Percentiles rank a stretch among this genome's conserved stretches.
phyloP scores from a whole-genome alignment of 1,284 basidiomycete genomes.

The Ceratobasidium sp. region DNA sequence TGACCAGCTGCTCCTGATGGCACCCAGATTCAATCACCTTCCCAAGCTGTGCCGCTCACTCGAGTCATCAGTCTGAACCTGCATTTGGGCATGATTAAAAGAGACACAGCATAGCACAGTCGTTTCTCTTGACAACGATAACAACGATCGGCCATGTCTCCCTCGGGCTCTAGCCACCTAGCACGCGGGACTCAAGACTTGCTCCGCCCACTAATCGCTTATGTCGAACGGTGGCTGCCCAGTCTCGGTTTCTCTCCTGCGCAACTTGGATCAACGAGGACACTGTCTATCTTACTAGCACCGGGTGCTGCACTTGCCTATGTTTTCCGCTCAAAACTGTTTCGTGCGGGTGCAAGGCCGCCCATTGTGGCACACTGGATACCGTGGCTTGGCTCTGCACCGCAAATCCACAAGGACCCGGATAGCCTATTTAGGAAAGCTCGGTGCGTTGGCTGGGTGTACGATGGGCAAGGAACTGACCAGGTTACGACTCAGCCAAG shows the following conservation, averaged over 20 bases:
- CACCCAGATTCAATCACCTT: background rate
- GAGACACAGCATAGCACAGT: background rate
- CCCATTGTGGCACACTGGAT: slow-evolving; percentile 43
- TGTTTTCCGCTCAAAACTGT: background rate
- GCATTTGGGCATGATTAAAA: background rate
- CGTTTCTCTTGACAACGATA: background rate
- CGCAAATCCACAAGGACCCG: slow-evolving; percentile 43
- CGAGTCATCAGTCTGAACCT: slow-evolving; percentile 8
- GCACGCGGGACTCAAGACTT: slow-evolving; percentile 8
- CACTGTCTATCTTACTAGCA: slow-evolving; percentile 13
- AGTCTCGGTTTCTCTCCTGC: background rate
- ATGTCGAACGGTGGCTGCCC: slow-evolving; percentile 21
- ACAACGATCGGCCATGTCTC: slow-evolving; percentile 1
- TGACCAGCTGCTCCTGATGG: background rate
- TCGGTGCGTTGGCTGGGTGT: slow-evolving; percentile 9
- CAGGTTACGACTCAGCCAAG: slow-evolving; percentile 18
- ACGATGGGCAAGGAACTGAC: background rate
- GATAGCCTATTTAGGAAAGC: slow-evolving; percentile 39
- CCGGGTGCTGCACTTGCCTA: slow-evolving; percentile 10
- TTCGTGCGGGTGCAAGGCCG: slow-evolving; percentile 10
- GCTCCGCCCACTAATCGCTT: background rate
- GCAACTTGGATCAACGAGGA: background rate
- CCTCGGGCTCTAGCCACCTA: background rate
- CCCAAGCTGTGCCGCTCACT: background rate
- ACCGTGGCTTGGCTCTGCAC: slow-evolving; percentile 46